Percentiles rank a stretch among this genome's conserved stretches.
These are phyloP conservation scores for Falciphora oryzae DNA, from an alignment of 2,329 filamentous ascomycete genomes.

Conservation along the genomic window DNA sequence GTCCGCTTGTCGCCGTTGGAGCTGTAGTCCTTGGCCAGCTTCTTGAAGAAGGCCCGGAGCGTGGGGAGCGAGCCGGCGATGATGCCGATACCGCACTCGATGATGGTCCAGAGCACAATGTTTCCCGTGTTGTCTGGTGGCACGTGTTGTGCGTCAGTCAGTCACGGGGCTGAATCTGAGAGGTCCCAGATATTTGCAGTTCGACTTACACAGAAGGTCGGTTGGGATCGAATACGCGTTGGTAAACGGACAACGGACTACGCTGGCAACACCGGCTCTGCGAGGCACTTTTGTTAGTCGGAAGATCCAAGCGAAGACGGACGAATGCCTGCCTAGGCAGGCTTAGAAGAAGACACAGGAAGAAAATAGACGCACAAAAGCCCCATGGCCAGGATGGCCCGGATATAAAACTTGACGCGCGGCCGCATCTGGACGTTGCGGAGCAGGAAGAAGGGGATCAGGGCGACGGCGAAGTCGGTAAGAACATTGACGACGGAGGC, in stretches of 20 bases:
- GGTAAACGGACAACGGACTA: conserved; percentile 4
- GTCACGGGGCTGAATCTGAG: neutral
- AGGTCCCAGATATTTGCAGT: neutral
- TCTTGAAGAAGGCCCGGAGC: conserved; percentile 10
- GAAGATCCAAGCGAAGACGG: too few relatives aligned
- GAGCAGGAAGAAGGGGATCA: conserved; percentile 22
- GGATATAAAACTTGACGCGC: conserved; percentile 12
- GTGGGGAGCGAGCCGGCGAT: conserved; percentile 25
- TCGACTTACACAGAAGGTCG: conserved; percentile 39
- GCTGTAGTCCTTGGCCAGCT: conserved; percentile 6
- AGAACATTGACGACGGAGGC: conserved; percentile 25
- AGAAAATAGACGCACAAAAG: neutral
- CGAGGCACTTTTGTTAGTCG: neutral
- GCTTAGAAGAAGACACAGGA: too few relatives aligned
- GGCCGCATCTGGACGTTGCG: conserved; percentile 22
- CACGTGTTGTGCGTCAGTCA: neutral
- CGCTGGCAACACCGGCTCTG: conserved; percentile 5
- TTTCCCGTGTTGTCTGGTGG: conserved; percentile 24
- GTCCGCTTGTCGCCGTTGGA: neutral
- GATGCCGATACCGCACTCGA: conserved; percentile 32
- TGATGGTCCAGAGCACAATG: conserved; percentile 41
- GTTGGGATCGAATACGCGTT: neutral
- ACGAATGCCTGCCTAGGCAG: too few relatives aligned
- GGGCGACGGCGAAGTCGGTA: conserved; percentile 21
- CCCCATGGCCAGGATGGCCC: neutral